A percentile compares a stretch with the other conserved stretches of the same genome.
phyloP scores from a whole-genome alignment of 1,284 basidiomycete species.

The Lignosus rhinocerotis region DNA sequence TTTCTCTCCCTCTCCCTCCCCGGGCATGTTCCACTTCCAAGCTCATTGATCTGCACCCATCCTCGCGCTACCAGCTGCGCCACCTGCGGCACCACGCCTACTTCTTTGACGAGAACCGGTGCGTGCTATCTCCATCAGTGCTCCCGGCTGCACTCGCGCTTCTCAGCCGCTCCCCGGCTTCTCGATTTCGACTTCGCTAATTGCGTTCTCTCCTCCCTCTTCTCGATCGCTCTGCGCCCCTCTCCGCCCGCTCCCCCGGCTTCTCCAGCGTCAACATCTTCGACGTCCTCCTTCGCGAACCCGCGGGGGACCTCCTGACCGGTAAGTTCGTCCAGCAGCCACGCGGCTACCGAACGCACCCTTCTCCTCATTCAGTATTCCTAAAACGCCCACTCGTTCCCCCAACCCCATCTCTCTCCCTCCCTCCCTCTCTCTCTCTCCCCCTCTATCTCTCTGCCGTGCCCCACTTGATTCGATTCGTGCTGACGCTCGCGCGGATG shows the following conservation, averaged over 20 bases:
- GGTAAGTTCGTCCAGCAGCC: slow-evolving; percentile 6
- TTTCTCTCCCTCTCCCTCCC: background rate
- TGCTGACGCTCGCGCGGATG: background rate
- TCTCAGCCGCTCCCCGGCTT: background rate
- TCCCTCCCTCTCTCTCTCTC: background rate
- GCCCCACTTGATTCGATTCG: no score
- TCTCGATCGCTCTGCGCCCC: background rate
- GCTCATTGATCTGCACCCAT: slow-evolving; percentile 29
- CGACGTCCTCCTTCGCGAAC: slow-evolving; percentile 16
- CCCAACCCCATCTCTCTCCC: background rate
- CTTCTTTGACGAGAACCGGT: slow-evolving; percentile 31
- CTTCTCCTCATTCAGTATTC: background rate
- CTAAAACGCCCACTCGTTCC: background rate
- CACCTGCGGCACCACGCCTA: slow-evolving; percentile 31
- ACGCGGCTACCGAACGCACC: slow-evolving; percentile 23
- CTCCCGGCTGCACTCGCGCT: background rate
- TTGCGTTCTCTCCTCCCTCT: background rate
- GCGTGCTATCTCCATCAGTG: slow-evolving; percentile 1
- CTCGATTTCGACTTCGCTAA: background rate
- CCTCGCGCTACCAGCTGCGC: slow-evolving; percentile 29
- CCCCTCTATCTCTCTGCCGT: no score
- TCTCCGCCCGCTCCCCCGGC: slow-evolving; percentile 1
- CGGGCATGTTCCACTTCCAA: slow-evolving; percentile 9
- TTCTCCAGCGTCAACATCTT: slow-evolving; percentile 23
- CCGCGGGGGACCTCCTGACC: slow-evolving; percentile 13